Base-by-base conservation (phyloP, 768 basidiomycete genomes). In the Mycena epipterygia region DNA sequence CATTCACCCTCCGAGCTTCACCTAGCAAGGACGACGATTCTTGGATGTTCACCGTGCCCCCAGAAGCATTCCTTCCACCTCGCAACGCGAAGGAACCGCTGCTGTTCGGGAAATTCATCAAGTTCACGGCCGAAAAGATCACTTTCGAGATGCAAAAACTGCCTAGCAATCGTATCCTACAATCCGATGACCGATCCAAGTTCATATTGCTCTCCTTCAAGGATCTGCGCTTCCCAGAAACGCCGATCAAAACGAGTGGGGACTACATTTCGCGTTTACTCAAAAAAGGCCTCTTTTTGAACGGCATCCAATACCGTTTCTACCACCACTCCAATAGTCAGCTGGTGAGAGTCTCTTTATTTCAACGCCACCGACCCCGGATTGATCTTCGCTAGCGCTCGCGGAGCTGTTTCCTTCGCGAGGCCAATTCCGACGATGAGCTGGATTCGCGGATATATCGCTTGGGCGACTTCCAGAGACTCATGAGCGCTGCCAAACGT, bases 311-410 rank as follows among this genome's bases (percentile, higher is more conserved):
- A 71, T 91, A 91, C 76, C 87, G 91, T 2, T 92, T 92, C 76
- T 92, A 91, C 67, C 89, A 89, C 64, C 91, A 93, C 67, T 91
- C 91, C 46, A 91, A 92, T 74, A 92, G 90, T 68, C 91, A 93
- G 71, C 73, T 92, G 76, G 90, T 90, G 69, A 14, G 83, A 79
- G 9, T 30, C 14, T 46, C 0, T 6, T 1, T 37, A 58, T 32
- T 53, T 25, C n/a, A n/a, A n/a, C n/a, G n/a, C n/a, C n/a, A n/a
- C n/a, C n/a, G 9, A 19, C 19, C 21, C 14, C 30, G 49, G 57
- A 62, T 51, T 72, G 8, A 19, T 30, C 25, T 17, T 29, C n/a
- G 27, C 52, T 52, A 91, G 90, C 82, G 90, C 48, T 85, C 88
- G 29, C 83, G 90, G 23, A 90, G 90, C 30, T 93, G 90, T 73